Evolutionary conservation across 1,284 basidiomycete genomes (phyloP).

Genomic region (Phellinidium pouzarii): DNA sequence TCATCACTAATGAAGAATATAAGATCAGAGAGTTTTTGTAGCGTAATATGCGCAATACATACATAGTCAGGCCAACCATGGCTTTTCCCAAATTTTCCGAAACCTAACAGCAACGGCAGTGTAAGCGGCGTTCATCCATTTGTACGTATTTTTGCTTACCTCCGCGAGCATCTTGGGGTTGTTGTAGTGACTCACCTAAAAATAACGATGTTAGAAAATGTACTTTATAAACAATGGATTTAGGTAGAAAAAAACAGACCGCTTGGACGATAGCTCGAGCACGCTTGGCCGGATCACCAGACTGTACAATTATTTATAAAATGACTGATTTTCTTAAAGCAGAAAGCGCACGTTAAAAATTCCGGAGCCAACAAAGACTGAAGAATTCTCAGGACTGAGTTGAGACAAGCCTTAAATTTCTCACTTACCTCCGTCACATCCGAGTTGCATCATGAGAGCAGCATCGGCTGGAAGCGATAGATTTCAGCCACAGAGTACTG

Average conservation of each 20-base stretch:
- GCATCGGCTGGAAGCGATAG: slow-evolving; percentile 68
- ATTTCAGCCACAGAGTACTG: background rate
- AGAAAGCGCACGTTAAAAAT: slow-evolving; percentile 74
- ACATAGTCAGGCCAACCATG: slow-evolving; percentile 93
- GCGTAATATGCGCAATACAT: slow-evolving; percentile 27
- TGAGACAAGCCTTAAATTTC: slow-evolving; percentile 10
- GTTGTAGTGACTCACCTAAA: slow-evolving; percentile 88
- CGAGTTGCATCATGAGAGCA: slow-evolving; percentile 99
- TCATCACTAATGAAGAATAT: slow-evolving; percentile 38
- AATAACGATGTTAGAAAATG: slow-evolving; percentile 15
- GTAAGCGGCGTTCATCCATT: slow-evolving; percentile 12
- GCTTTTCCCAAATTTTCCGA: slow-evolving; percentile 87
- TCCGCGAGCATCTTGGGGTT: slow-evolving; percentile 83
- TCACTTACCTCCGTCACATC: slow-evolving; percentile 86
- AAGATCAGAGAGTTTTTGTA: slow-evolving; percentile 1
- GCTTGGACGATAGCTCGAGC: slow-evolving; percentile 98
- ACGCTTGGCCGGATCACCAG: slow-evolving; percentile 89
- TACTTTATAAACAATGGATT: background rate
- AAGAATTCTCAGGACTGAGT: slow-evolving; percentile 16
- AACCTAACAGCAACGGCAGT: slow-evolving; percentile 47
- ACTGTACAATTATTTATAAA: slow-evolving; percentile 39
- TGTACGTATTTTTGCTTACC: slow-evolving; percentile 30
- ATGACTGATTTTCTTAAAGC: slow-evolving; percentile 10
- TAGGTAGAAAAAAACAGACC: slow-evolving; percentile 45
- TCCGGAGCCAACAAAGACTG: slow-evolving; percentile 91